phyloP scores from a whole-genome alignment of 495 filamentous ascomycete genomes.

The Penicillium mononematosum region DNA sequence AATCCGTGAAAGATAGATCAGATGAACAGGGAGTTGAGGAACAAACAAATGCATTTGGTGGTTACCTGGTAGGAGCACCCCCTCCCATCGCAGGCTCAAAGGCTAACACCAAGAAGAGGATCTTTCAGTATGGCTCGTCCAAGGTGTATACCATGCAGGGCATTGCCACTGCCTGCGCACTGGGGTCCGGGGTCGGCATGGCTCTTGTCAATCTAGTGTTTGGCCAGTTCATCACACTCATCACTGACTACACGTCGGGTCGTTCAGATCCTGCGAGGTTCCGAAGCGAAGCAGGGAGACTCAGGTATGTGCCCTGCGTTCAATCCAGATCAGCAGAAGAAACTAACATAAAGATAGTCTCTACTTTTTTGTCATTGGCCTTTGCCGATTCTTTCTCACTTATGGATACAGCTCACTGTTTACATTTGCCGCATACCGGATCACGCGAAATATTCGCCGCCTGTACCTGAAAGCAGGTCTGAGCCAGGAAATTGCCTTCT shows the following conservation, averaged over 20 bases:
- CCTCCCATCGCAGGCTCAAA: not conserved
- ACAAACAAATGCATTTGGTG: not conserved
- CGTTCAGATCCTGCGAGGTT: not conserved
- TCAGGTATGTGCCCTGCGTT: conserved; percentile 3
- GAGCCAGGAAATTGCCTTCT: conserved; percentile 78
- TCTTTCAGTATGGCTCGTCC: conserved; percentile 11
- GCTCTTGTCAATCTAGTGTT: conserved; percentile 13
- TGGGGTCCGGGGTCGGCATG: conserved; percentile 13
- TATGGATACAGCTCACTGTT: conserved; percentile 29
- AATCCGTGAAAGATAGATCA: not conserved
- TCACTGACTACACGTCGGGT: conserved; percentile 1
- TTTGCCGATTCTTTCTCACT: conserved; percentile 33
- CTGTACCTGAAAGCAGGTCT: conserved; percentile 70
- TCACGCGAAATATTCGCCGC: conserved; percentile 70
- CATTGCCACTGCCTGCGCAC: conserved; percentile 9
- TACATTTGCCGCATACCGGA: conserved; percentile 52
- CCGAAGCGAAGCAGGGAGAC: conserved; percentile 3
- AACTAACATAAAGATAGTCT: conserved; percentile 7
- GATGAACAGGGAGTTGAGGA: not conserved
- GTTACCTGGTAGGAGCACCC: not conserved
- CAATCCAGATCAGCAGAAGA: not conserved
- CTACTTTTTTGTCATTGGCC: conserved; percentile 22
- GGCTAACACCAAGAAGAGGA: conserved; percentile 3
- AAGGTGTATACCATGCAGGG: conserved; percentile 9
- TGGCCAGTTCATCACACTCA: conserved; percentile 14